Base-by-base conservation (phyloP, 495 filamentous ascomycete genomes). In the Xylaria intraflava region DNA sequence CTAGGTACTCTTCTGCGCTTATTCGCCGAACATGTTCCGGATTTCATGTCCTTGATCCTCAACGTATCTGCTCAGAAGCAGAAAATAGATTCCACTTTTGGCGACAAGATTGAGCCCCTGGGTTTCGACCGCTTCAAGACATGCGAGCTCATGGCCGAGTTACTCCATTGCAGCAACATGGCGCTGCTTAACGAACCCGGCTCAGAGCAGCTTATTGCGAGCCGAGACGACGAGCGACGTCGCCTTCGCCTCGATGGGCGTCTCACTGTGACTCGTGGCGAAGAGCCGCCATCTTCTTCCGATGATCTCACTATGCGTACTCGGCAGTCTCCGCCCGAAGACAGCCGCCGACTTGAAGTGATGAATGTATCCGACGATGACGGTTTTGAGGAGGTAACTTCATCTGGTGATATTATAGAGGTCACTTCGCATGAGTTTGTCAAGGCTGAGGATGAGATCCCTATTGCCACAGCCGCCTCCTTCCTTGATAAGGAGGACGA, bases 101-200 rank as follows among this genome's bases (percentile, higher is more conserved):
- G 92, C 29, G 80, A 80, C 45, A 86, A 83, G 65, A 95, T 97
- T 51, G 91, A 99, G 70, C 92, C 94, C 7, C 75, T 99, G 16
- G 94, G 93, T 1, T 99, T 99, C 62, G 93, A 99, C 67, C 78
- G 93, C 9, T 99, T 99, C 76, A 99, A 99, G 76, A 96, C 93
- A 0, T 99, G 94, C 65, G 93, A 99, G 69, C 75, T 99, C 58
- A 97, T 99, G 94, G 93, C 93, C 2, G 93, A 99, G 62, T 75
- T 99, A 40, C 71, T 99, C 30, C 93, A 99, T 65, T 99, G 93
- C 71, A 97, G 94, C 71, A 99, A 99, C 62, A 99, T 99, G 93
- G 90, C 86, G 7, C 75, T 99, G 43, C 73, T 99, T 49, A 99
- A 99, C 61, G 91, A 97, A 67, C 75, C 83, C 14, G 94, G 94